Conservation (phyloP, 1,284 basidiomycete genomes). For the Rhodotorula sp. region DNA sequence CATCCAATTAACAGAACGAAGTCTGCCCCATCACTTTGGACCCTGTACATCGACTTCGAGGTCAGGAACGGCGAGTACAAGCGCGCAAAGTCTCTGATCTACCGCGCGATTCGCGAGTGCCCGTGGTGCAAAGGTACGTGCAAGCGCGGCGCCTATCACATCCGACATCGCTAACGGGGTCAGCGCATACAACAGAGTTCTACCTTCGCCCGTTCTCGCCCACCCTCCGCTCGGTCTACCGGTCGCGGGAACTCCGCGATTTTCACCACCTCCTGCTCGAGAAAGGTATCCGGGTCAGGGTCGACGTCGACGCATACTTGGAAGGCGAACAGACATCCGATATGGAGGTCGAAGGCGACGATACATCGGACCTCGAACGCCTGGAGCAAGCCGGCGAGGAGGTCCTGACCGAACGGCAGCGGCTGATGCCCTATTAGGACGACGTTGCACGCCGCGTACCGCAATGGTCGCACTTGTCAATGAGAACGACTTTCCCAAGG, state of each 20-base stretch:
- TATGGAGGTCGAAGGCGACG: slow-evolving; percentile 47
- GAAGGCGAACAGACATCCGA: slow-evolving; percentile 35
- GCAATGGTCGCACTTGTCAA: not conserved
- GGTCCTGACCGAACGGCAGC: slow-evolving; percentile 59
- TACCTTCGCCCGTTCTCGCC: slow-evolving; percentile 81
- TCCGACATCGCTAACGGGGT: not conserved
- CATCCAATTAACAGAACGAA: slow-evolving; percentile 57
- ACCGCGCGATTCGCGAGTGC: slow-evolving; percentile 76
- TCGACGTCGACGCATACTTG: slow-evolving; percentile 64
- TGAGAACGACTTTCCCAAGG: not conserved
- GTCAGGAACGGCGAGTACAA: slow-evolving; percentile 61
- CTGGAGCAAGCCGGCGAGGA: slow-evolving; percentile 59
- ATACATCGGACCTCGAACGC: slow-evolving; percentile 47
- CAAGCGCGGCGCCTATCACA: slow-evolving; percentile 25
- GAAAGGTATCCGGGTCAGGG: slow-evolving; percentile 68
- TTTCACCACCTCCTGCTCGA: slow-evolving; percentile 78
- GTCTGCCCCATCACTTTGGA: slow-evolving; percentile 70
- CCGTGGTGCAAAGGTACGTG: slow-evolving; percentile 69
- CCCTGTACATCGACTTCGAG: slow-evolving; percentile 78
- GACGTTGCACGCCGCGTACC: no score
- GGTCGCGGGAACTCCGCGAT: slow-evolving; percentile 62
- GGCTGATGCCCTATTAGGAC: slow-evolving; percentile 62
- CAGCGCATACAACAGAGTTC: slow-evolving; percentile 58
- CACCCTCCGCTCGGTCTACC: slow-evolving; percentile 64
- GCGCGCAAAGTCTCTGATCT: slow-evolving; percentile 72